Evolutionary conservation across 139 green algal genomes (phyloP).

Genomic region (Zygnema cylindricum): DNA sequence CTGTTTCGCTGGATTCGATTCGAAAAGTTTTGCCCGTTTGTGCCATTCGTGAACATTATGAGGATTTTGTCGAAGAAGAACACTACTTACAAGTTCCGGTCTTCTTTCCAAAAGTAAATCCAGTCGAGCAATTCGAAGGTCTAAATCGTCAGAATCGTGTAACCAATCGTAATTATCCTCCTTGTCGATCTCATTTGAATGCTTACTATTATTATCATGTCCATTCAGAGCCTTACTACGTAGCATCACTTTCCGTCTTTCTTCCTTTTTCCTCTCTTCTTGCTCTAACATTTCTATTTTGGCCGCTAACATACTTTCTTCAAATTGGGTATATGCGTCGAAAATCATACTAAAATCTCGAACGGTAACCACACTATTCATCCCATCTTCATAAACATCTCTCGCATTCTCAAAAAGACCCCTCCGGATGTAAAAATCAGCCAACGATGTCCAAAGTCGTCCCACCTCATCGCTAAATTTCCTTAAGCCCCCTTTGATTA

Average conservation of each 20-base stretch:
- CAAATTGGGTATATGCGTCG: slow-evolving; percentile 84
- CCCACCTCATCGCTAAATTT: slow-evolving; percentile 93
- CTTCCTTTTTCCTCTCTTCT: slow-evolving; percentile 44
- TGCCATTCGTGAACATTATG: slow-evolving; percentile 97
- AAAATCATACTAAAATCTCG: slow-evolving; percentile 97
- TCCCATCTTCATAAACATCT: slow-evolving; percentile 96
- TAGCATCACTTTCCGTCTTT: not conserved
- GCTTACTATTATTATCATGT: no score
- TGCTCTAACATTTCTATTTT: slow-evolving; percentile 55
- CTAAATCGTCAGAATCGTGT: slow-evolving; percentile 76
- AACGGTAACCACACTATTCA: slow-evolving; percentile 82
- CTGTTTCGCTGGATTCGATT: slow-evolving; percentile 82
- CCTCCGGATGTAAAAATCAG: slow-evolving; percentile 96
- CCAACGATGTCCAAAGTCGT: slow-evolving; percentile 91
- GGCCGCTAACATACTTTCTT: slow-evolving; percentile 64
- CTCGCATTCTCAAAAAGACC: slow-evolving; percentile 94
- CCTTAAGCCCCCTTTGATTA: slow-evolving; percentile 81
- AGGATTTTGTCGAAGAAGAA: slow-evolving; percentile 97
- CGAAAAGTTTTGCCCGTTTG: slow-evolving; percentile 93
- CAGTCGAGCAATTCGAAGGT: slow-evolving; percentile 91
- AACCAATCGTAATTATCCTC: slow-evolving; percentile 19
- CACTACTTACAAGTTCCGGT: slow-evolving; percentile 65
- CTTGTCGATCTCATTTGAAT: not conserved
- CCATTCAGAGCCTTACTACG: not conserved
- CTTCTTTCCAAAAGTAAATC: slow-evolving; percentile 86